Evolutionary conservation across 805 yeast species (phyloP), one percentile per base, ranked within the genome.

Genomic region (Limtongia smithiae): DNA sequence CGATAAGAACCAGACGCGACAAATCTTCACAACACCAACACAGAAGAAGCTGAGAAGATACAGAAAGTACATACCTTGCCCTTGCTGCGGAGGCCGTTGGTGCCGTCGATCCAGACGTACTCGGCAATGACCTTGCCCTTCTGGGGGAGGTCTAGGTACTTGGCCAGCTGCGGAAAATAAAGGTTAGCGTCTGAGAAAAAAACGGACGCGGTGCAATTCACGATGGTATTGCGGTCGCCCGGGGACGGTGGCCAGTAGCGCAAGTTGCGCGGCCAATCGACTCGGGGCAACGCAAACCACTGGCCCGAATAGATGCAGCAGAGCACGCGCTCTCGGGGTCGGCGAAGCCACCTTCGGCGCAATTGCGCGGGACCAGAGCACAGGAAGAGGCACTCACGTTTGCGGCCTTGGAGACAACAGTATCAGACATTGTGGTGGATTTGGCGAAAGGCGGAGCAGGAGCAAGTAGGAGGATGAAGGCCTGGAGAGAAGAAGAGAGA

Each of bases 41-140:
- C 6, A 28, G 7, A 15, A 39, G 24, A 6, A n/a, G 18, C 6
- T 28, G 4, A 31, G 31, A 18, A 14, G 15, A 41, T 8, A 39
- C 11, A 24, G 20, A 18, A 15, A 22, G 20, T 14, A 32, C 55
- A 18, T 44, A 54, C 58, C 41, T 37, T 85, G 73, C 96, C 89
- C 77, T 93, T 93, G 55, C 97, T 87, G 76, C 98, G 86, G 64
- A 89, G 70, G 65, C 82, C 79, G 68, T 95, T 95, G 59, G 84
- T 78, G 61, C 95, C 86, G 69, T 93, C 98, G 62, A 93, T 84
- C 98, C 98, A 93, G 70, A 93, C 82, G 76, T 93, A 93, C 73
- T 93, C 98, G 57, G 98, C 98, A 61, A 93, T 78, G 59, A 91
- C 76, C 65, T 76, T 77, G 58, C 95, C 96, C 62, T 81, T 78